Evolutionary conservation across 2,329 filamentous ascomycete genomes (phyloP).

Genomic region (Diplocarpon mali): DNA sequence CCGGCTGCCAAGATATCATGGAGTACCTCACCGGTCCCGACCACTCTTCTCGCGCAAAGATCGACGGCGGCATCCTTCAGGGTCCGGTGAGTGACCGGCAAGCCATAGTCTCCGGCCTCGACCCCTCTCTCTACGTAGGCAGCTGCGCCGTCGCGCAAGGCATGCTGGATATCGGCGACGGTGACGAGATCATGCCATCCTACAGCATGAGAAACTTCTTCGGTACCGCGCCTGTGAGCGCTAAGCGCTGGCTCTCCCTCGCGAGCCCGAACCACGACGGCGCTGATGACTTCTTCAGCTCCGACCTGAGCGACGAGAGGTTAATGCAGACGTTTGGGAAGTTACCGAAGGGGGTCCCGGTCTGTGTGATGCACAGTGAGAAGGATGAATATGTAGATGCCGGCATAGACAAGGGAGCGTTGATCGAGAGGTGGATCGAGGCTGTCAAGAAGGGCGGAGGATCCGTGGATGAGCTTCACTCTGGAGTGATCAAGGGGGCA

Average conservation of each 20-base stretch:
- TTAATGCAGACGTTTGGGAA: constrained; percentile 46
- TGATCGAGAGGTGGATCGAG: constrained; percentile 38
- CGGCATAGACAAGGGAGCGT: constrained; percentile 34
- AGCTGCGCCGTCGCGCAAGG: constrained; percentile 30
- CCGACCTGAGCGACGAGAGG: constrained; percentile 43
- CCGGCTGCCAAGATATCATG: constrained; percentile 58
- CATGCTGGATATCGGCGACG: constrained; percentile 33
- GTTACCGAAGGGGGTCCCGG: constrained; percentile 30
- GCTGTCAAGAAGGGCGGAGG: constrained; percentile 34
- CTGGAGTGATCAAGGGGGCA: constrained; percentile 37
- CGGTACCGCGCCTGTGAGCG: constrained; percentile 37
- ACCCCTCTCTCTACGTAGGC: constrained; percentile 27
- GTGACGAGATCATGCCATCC: constrained; percentile 34
- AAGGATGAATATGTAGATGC: constrained; percentile 40
- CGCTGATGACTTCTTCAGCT: constrained; percentile 59
- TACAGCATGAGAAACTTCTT: constrained; percentile 20
- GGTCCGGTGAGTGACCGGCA: constrained; percentile 55
- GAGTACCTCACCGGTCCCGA: constrained; percentile 41
- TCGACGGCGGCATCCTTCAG: constrained; percentile 56
- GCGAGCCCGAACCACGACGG: constrained; percentile 41
- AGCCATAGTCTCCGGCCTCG: constrained; percentile 32
- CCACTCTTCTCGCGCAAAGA: constrained; percentile 28
- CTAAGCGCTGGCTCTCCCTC: constrained; percentile 47
- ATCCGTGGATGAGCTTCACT: constrained; percentile 35
- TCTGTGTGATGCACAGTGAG: constrained; percentile 39